A percentile compares a stretch with the other conserved stretches of the same genome.
These are phyloP conservation scores for Neospora caninum DNA, from an alignment of 169 alveolate genomes.

Conservation along the genomic window DNA sequence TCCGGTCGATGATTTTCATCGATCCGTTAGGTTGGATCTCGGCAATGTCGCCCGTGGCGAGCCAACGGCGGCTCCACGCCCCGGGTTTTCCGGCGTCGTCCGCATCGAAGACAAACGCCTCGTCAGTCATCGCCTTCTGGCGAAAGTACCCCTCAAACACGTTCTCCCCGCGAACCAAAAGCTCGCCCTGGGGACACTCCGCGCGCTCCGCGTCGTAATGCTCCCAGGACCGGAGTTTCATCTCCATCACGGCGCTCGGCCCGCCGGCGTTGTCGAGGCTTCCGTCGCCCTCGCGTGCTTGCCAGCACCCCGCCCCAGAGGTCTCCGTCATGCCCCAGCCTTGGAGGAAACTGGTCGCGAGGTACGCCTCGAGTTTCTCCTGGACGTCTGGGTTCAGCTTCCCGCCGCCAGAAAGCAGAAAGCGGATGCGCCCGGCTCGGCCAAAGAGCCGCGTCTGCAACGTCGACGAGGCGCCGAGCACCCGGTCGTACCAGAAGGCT, in stretches of 20 bases:
- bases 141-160: conserved; percentile 76
- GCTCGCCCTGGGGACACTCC: conserved; percentile 79
- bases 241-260: conserved; percentile 77
- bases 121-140: conserved; percentile 77
- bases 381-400: conserved; percentile 1
- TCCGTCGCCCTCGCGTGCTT: conserved; percentile 27
- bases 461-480: background rate
- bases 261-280: conserved; percentile 80
- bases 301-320: conserved; percentile 78
- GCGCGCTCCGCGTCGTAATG: conserved; percentile 69
- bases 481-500: background rate
- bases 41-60: conserved; percentile 94
- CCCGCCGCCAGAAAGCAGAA: background rate
- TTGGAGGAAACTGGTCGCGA: background rate
- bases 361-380: background rate
- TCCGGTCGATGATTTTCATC: conserved; percentile 92
- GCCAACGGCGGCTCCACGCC: conserved; percentile 74
- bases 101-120: conserved; percentile 85
- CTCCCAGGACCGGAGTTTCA: conserved; percentile 79
- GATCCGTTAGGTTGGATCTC: conserved; percentile 63
- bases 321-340: conserved; percentile 84
- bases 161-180: conserved; percentile 78
- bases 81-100: background rate
- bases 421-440: background rate
- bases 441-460: conserved; percentile 21